phyloP scores from a whole-genome alignment of 768 basidiomycete genomes.

The Trichaptum fuscoviolaceum region DNA sequence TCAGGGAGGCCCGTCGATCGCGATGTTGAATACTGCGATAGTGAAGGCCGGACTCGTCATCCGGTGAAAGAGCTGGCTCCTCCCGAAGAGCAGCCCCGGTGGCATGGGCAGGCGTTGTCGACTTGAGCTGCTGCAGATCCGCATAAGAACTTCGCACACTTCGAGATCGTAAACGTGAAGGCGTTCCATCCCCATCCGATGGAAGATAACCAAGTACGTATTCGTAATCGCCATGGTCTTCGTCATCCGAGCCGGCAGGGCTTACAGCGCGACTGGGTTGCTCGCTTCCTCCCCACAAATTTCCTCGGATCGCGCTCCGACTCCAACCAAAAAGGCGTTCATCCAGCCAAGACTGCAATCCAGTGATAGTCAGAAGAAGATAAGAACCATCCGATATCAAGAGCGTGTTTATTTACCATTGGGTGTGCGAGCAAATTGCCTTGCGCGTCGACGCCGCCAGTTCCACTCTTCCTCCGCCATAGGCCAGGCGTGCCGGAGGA shows the following conservation, averaged over 20 bases:
- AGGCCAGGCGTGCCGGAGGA: constrained; percentile 69
- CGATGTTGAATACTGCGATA: constrained; percentile 39
- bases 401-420: constrained; percentile 45
- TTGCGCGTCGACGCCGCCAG: constrained; percentile 80
- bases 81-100: constrained; percentile 11
- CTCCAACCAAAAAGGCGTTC: constrained; percentile 93
- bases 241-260: constrained; percentile 79
- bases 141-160: constrained; percentile 74
- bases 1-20: constrained; percentile 56
- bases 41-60: constrained; percentile 38
- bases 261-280: constrained; percentile 49
- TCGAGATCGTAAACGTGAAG: constrained; percentile 36
- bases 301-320: constrained; percentile 68
- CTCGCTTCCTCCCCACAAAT: constrained; percentile 67
- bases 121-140: constrained; percentile 67
- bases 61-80: constrained; percentile 15
- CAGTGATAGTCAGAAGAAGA: constrained; percentile 7
- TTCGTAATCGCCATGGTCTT: constrained; percentile 89
- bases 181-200: constrained; percentile 32
- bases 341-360: constrained; percentile 73
- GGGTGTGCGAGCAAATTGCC: constrained; percentile 83
- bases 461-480: constrained; percentile 76
- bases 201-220: constrained; percentile 71
- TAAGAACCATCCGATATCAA: constrained; percentile 27
- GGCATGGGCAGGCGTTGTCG: constrained; percentile 12